A percentile compares a stretch with the other conserved stretches of the same genome.
phyloP scores from a whole-genome alignment of 2,329 filamentous ascomycete genomes.

The Onygenales sp. region DNA sequence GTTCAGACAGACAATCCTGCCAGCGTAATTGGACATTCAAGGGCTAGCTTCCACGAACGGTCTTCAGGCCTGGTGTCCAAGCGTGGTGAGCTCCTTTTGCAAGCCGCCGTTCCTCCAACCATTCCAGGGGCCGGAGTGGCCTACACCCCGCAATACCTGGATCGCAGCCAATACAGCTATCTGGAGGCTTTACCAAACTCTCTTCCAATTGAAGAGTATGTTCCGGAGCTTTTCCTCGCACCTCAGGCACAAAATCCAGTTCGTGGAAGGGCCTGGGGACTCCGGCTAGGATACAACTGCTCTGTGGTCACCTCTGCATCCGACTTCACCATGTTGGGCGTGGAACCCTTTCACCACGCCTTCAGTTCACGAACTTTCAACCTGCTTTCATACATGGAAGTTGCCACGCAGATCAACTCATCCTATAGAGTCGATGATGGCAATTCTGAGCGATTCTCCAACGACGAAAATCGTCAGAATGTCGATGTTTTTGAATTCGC shows the following conservation, averaged over 20 bases:
- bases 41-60: neutral
- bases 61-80: neutral
- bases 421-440: neutral
- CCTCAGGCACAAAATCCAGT: slow-evolving; percentile 3
- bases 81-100: neutral
- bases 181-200: slow-evolving; percentile 1
- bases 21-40: neutral
- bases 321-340: slow-evolving; percentile 4
- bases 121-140: slow-evolving; percentile 4
- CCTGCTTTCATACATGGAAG: neutral
- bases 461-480: neutral
- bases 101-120: neutral
- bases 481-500: neutral
- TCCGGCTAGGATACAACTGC: slow-evolving; percentile 6
- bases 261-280: slow-evolving; percentile 1
- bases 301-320: slow-evolving; percentile 3
- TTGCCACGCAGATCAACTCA: neutral
- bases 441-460: neutral
- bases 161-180: neutral
- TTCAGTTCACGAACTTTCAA: neutral
- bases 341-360: neutral
- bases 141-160: slow-evolving; percentile 3
- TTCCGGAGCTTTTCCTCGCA: slow-evolving; percentile 5
- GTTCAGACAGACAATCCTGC: neutral
- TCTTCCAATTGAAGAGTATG: neutral